Evolutionary conservation across 352 stramenopile species (phyloP).

Genomic region (Globisporangium viniferum): DNA sequence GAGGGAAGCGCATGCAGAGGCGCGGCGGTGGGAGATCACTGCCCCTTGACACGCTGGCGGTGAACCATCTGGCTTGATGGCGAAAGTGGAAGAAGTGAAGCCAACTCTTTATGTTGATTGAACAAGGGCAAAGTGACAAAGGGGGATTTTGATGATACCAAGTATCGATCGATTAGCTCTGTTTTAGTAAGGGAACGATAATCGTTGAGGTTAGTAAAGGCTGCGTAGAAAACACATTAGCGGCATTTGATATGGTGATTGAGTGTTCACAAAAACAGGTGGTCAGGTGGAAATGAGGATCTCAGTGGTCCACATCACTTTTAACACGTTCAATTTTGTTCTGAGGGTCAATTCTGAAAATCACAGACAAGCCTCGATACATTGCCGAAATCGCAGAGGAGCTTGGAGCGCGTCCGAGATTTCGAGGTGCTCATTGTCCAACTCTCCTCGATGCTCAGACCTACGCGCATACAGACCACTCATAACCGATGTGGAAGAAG

Average conservation of each 20-base stretch:
- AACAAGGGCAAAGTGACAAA: neutral
- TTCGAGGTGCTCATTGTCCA: too few species aligned
- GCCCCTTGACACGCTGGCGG: neutral
- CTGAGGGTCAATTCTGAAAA: too few species aligned
- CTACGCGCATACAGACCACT: too few species aligned
- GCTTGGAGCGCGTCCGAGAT: too few species aligned
- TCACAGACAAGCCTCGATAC: too few species aligned
- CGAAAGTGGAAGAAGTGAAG: neutral
- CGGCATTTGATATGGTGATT: neutral
- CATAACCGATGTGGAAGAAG: too few species aligned
- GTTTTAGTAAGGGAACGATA: neutral
- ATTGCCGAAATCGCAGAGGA: too few species aligned
- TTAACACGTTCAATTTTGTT: too few species aligned
- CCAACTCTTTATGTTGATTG: neutral
- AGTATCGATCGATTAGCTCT: neutral
- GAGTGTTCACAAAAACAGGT: neutral
- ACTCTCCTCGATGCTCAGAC: too few species aligned
- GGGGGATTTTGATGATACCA: neutral
- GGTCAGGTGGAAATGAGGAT: neutral
- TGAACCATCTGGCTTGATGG: neutral
- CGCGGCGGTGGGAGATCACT: neutral
- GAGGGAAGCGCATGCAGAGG: neutral
- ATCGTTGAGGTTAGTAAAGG: neutral
- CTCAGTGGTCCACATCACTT: too few species aligned
- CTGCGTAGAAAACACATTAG: neutral